Percentiles rank a stretch among this genome's conserved stretches.
Conservation (phyloP, 129 eudicot species). For the Flaveria linearis region DNA sequence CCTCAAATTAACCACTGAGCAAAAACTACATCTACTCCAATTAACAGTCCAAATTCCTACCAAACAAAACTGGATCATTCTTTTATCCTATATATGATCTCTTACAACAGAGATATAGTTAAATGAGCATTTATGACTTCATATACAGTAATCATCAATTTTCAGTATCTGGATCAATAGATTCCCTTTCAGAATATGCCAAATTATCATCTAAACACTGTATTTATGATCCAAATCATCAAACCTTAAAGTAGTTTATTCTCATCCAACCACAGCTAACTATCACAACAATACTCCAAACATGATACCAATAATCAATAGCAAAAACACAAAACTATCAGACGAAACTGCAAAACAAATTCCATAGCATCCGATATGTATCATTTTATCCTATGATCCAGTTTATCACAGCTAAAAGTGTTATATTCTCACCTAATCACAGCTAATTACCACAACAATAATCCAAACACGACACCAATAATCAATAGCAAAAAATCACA, state of each 20-base stretch:
- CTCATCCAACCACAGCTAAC: not conserved
- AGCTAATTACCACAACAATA: not conserved
- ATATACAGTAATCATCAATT: no score
- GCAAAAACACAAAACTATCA: no score
- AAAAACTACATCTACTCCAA: conserved; percentile 11
- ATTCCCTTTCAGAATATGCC: not conserved
- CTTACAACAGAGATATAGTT: not conserved
- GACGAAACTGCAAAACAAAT: no score
- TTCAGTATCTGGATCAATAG: no score
- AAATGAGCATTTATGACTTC: no score
- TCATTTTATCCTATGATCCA: not conserved
- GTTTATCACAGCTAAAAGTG: not conserved
- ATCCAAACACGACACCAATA: not conserved
- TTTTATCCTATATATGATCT: not conserved
- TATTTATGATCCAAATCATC: conserved; percentile 26
- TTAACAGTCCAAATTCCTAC: not conserved
- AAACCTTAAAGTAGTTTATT: not conserved
- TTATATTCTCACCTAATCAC: not conserved
- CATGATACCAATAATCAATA: not conserved
- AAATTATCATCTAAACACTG: conserved; percentile 3
- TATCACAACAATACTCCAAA: not conserved
- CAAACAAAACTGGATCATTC: not conserved
- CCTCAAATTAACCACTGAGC: not conserved
- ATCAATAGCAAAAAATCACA: not conserved
- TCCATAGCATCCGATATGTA: no score